Evolutionary conservation across 169 alveolate genomes (phyloP).

Genomic region (Eimeria brunetti): DNA sequence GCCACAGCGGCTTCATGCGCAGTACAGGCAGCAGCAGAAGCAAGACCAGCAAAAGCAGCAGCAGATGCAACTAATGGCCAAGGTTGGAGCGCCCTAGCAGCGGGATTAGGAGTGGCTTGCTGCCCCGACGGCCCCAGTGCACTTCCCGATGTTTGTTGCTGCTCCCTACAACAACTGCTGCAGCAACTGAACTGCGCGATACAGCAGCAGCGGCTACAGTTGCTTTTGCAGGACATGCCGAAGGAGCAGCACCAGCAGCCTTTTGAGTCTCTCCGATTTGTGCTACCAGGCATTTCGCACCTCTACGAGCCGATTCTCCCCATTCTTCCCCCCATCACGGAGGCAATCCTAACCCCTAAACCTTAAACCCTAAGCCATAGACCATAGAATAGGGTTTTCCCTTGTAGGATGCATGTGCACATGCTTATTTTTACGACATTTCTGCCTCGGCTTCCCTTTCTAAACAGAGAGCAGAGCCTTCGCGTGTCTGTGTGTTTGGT

Average conservation of each 20-base stretch:
- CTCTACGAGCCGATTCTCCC: conserved; percentile 61
- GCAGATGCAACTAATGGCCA: neutral
- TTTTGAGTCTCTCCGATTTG: conserved; percentile 37
- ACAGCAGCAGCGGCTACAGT: conserved; percentile 60
- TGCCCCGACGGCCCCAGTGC: conserved; percentile 67
- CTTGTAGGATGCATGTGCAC: neutral
- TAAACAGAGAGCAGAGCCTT: neutral
- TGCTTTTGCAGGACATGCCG: conserved; percentile 34
- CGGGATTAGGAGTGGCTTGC: conserved; percentile 47
- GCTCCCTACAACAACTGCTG: conserved; percentile 47
- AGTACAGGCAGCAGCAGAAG: neutral
- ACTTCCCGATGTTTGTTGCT: conserved; percentile 52
- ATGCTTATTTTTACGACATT: neutral
- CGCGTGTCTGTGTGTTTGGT: neutral
- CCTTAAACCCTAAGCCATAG: neutral
- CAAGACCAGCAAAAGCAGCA: neutral
- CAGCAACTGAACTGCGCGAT: conserved; percentile 71
- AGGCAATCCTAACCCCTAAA: conserved; percentile 6
- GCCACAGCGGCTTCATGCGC: conserved; percentile 21
- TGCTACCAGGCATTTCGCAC: conserved; percentile 21
- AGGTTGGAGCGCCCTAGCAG: conserved; percentile 47
- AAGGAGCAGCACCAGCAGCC: conserved; percentile 67
- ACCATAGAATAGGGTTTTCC: neutral
- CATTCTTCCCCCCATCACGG: conserved; percentile 47
- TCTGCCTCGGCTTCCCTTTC: neutral